A percentile compares a stretch with the other conserved stretches of the same genome.
phyloP scores from a whole-genome alignment of 73 alveolate species.

The Tetrahymena borealis region DNA sequence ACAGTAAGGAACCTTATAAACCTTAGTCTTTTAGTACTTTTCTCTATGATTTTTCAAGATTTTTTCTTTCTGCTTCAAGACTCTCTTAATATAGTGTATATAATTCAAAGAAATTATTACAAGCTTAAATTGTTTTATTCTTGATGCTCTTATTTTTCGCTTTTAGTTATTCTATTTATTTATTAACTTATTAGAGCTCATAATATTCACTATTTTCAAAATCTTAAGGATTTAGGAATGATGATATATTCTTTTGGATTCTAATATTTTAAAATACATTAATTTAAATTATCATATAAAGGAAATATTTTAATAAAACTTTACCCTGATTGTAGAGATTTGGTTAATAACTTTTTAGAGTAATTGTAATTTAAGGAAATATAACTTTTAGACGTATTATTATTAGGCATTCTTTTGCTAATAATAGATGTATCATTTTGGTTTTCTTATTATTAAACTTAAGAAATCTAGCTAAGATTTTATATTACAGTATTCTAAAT shows the following conservation, averaged over 20 bases:
- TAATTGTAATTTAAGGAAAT: not conserved
- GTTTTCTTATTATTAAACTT: not conserved
- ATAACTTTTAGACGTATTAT: not conserved
- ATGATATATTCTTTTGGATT: not conserved
- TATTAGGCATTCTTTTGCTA: not conserved
- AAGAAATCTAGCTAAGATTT: not conserved
- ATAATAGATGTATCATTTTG: not conserved
- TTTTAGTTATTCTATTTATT: not conserved
- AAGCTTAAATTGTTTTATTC: not conserved
- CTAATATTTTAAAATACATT: not conserved
- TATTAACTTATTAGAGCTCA: not conserved
- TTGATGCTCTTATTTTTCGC: not conserved
- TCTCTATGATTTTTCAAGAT: not conserved
- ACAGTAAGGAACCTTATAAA: not conserved
- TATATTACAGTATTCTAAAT: not conserved
- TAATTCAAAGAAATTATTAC: not conserved
- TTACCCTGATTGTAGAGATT: not conserved
- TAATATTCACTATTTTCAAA: not conserved
- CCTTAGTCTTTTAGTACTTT: not conserved
- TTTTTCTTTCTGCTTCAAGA: not conserved
- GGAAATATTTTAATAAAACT: not conserved
- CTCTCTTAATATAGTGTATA: not conserved
- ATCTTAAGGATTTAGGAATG: not conserved
- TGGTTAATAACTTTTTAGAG: not conserved
- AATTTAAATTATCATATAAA: not conserved